Percentiles rank a stretch among this genome's conserved stretches.
phyloP scores from a whole-genome alignment of 116 monocot genomes.

The Papilionanthe hybrid region DNA sequence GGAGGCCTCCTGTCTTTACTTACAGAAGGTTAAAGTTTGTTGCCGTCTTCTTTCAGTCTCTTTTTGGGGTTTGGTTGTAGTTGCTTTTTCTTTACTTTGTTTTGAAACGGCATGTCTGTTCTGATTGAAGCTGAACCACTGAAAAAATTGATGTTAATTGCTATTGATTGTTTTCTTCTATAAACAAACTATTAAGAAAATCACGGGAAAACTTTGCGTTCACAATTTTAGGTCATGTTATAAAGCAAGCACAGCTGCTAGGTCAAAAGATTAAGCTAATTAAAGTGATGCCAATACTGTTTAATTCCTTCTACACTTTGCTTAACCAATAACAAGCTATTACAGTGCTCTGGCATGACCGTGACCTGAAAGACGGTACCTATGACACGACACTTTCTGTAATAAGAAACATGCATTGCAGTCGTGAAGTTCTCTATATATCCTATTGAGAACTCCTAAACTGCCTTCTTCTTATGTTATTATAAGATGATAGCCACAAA shows the following conservation, averaged over 20 bases:
- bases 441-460: neutral
- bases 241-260: neutral
- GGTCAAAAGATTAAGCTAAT: neutral
- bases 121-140: neutral
- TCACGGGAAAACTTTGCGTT: no score
- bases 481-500: no score
- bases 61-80: neutral
- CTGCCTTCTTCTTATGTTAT: no score
- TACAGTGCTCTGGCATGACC: neutral
- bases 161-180: neutral
- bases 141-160: neutral
- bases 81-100: neutral
- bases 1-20: slow-evolving; percentile 56
- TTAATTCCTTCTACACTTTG: neutral
- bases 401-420: neutral
- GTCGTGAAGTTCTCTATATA: neutral
- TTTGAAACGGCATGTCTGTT: neutral
- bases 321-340: neutral
- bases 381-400: neutral
- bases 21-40: slow-evolving; percentile 56
- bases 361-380: neutral
- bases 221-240: no score
- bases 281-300: neutral
- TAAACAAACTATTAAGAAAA: no score
- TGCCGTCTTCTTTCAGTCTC: neutral